A percentile compares a stretch with the other conserved stretches of the same genome.
phyloP scores from a whole-genome alignment of 2,329 filamentous ascomycete genomes.

The Fonsecaea multimorphosa region DNA sequence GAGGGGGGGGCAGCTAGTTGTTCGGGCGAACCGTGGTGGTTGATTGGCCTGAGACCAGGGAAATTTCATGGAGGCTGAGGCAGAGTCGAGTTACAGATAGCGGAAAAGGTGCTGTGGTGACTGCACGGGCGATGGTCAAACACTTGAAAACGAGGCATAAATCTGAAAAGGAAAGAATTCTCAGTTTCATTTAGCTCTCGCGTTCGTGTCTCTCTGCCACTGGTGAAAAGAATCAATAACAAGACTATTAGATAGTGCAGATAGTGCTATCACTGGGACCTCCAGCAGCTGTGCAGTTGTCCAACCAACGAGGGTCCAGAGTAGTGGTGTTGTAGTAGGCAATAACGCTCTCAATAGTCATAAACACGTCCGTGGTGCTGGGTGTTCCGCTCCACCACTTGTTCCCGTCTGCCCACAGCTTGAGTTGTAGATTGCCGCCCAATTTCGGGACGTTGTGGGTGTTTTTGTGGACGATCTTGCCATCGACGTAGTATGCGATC shows the following conservation, averaged over 20 bases:
- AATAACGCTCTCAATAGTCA: slow-evolving; percentile 38
- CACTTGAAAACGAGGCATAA: neutral
- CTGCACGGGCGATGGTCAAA: neutral
- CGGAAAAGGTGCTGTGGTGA: neutral
- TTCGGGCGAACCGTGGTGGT: too few relatives aligned
- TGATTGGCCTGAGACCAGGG: too few relatives aligned
- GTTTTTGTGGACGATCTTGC: slow-evolving; percentile 36
- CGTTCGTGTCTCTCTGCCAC: neutral
- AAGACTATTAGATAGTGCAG: slow-evolving; percentile 24
- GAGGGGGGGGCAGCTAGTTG: too few relatives aligned
- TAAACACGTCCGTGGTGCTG: slow-evolving; percentile 40
- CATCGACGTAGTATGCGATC: slow-evolving; percentile 41
- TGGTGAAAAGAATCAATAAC: neutral
- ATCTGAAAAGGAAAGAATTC: neutral
- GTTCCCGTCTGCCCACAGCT: slow-evolving; percentile 44
- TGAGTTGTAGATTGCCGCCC: slow-evolving; percentile 40
- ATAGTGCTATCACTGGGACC: slow-evolving; percentile 38
- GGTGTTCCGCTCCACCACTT: slow-evolving; percentile 41
- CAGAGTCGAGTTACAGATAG: too few relatives aligned
- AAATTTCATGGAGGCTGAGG: too few relatives aligned
- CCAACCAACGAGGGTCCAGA: slow-evolving; percentile 22
- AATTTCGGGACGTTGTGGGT: slow-evolving; percentile 33
- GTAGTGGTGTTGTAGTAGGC: slow-evolving; percentile 42
- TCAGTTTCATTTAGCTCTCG: neutral
- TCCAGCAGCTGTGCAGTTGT: slow-evolving; percentile 36